Percentiles rank a stretch among this genome's conserved stretches.
These are phyloP conservation scores for Podaxis sp. DNA, from an alignment of 768 basidiomycete species.

Conservation along the genomic window DNA sequence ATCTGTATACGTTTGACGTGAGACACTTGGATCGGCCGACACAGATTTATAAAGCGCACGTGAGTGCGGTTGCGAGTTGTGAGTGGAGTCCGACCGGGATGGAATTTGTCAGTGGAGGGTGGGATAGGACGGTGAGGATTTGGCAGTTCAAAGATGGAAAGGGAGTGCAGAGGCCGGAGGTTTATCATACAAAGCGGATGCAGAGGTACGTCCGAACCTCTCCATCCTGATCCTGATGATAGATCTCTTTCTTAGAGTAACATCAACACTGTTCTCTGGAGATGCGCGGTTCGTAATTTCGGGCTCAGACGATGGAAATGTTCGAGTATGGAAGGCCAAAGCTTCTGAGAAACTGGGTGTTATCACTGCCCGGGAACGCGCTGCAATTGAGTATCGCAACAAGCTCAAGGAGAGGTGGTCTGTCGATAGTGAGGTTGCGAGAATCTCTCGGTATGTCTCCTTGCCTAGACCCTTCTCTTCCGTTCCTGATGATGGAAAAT, in stretches of 20 bases:
- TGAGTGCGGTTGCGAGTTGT: conserved; percentile 93
- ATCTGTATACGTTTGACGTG: conserved; percentile 97
- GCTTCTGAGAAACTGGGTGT: conserved; percentile 92
- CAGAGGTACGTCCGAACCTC: conserved; percentile 60
- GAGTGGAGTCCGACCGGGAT: conserved; percentile 97
- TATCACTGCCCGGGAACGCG: conserved; percentile 85
- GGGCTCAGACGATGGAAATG: conserved; percentile 94
- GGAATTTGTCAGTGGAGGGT: conserved; percentile 95
- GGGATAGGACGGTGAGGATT: conserved; percentile 92
- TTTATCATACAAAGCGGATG: conserved; percentile 99
- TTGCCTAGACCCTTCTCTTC: conserved; percentile 5
- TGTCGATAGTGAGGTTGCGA: conserved; percentile 77
- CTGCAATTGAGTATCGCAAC: conserved; percentile 90
- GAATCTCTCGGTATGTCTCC: conserved; percentile 70
- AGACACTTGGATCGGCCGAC: conserved; percentile 78
- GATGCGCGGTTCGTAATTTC: conserved; percentile 90
- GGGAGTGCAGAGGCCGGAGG: conserved; percentile 53
- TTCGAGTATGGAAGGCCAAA: conserved; percentile 93
- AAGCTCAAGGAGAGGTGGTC: conserved; percentile 89
- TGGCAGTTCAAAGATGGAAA: conserved; percentile 48
- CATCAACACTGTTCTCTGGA: conserved; percentile 83
- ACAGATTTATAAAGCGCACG: conserved; percentile 96
- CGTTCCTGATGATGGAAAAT: neutral
- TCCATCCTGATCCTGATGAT: neutral
- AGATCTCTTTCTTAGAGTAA: conserved; percentile 56